Base-by-base conservation (phyloP, 345 rosid genomes). In the Excoecaria agallocha region DNA sequence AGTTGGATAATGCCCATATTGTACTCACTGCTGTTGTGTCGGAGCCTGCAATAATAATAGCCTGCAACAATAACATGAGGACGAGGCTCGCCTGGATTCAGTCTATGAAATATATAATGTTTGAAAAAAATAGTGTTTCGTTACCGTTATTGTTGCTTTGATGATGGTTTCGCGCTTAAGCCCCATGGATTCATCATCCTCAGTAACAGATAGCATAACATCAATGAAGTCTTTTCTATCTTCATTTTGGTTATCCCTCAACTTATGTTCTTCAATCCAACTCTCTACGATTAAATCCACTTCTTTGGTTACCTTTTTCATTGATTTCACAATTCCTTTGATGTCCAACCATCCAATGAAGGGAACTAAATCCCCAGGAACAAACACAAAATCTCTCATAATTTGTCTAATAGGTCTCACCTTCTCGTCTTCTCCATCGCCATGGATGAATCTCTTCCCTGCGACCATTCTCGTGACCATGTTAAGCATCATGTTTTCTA, bases 41-140 rank as follows among this genome's bases (percentile, higher is more conserved):
- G 8, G 78, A 69, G 35, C 86, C 88, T 4, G 87, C 84, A 20
- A 84, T 25, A 1, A 89, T 70, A 57, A 89, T 77, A 66, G 84
- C 85, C 30, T 30, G 30, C 30, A 30, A 30, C 30, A 30, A 30
- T 30, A 30, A 30, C 30, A n/a, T n/a, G n/a, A n/a, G n/a, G n/a
- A n/a, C n/a, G n/a, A n/a, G n/a, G n/a, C n/a, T n/a, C n/a, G n/a
- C n/a, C n/a, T n/a, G n/a, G n/a, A n/a, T n/a, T n/a, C n/a, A n/a
- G n/a, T n/a, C n/a, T n/a, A n/a, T n/a, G n/a, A n/a, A n/a, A n/a
- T n/a, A n/a, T n/a, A n/a, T n/a, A n/a, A n/a, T n/a, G n/a, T n/a
- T n/a, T n/a, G n/a, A n/a, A n/a, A n/a, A n/a, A n/a, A n/a, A n/a
- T n/a, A n/a, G n/a, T n/a, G n/a, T n/a, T n/a, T n/a, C n/a, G n/a